Percentiles rank a stretch among this genome's conserved stretches.
Conservation (phyloP, 164 flowering plant genomes). For the Stephania yunnanensis region DNA sequence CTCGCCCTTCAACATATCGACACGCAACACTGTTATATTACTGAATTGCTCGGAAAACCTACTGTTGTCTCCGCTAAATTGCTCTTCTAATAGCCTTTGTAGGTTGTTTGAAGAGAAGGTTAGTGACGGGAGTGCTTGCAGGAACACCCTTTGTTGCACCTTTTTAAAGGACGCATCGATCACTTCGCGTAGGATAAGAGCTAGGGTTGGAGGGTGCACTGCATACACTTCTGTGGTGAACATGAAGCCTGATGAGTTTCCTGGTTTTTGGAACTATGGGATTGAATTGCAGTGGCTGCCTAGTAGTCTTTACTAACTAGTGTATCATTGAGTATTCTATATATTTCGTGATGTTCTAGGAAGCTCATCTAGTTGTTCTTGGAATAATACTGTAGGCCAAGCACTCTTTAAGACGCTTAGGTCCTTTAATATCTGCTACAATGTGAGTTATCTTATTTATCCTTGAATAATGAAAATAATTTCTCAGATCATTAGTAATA, state of each 20-base stretch:
- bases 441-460: background rate
- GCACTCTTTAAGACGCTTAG: background rate
- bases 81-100: conserved; percentile 43
- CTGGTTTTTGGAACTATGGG: conserved; percentile 17
- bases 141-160: conserved; percentile 43
- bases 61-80: conserved; percentile 48
- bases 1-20: conserved; percentile 51
- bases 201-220: conserved; percentile 52
- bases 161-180: conserved; percentile 49
- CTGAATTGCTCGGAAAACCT: conserved; percentile 37
- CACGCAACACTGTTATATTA: conserved; percentile 47
- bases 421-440: background rate
- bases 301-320: background rate
- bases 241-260: conserved; percentile 15
- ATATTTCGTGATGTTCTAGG: too few relatives aligned
- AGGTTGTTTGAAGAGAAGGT: conserved; percentile 36
- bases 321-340: background rate
- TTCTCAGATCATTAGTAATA: too few relatives aligned
- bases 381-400: background rate
- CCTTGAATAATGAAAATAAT: background rate
- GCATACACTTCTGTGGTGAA: conserved; percentile 50
- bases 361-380: background rate
- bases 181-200: conserved; percentile 41
- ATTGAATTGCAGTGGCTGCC: conserved; percentile 10
- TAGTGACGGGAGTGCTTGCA: conserved; percentile 30